A percentile compares a stretch with the other conserved stretches of the same genome.
phyloP scores from a whole-genome alignment of 1,284 basidiomycete genomes.

The Athelia psychrophila region DNA sequence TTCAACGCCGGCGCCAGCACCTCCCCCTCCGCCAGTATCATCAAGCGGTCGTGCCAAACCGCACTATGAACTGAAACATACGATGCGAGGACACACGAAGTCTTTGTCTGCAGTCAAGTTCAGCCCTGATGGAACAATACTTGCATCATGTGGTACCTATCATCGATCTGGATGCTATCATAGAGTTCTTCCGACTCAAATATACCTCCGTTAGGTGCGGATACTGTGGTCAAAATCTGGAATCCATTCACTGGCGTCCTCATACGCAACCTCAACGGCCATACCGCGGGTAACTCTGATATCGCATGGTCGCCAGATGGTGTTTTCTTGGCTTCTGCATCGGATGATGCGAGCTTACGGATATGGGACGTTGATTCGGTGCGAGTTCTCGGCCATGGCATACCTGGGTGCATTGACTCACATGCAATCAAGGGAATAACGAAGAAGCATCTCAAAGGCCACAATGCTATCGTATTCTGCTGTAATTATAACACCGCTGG shows the following conservation, averaged over 20 bases:
- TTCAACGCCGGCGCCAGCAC: conserved; percentile 17
- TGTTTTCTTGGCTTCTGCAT: conserved; percentile 81
- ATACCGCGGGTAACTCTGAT: conserved; percentile 85
- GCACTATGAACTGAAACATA: conserved; percentile 67
- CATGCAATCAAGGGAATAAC: conserved; percentile 53
- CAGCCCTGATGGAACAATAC: conserved; percentile 74
- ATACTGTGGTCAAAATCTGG: conserved; percentile 79
- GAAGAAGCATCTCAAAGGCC: conserved; percentile 70
- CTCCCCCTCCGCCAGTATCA: conserved; percentile 25
- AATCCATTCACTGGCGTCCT: conserved; percentile 74
- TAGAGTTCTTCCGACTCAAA: neutral
- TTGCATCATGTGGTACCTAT: conserved; percentile 75
- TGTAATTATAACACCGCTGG: conserved; percentile 88
- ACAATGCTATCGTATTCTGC: conserved; percentile 89
- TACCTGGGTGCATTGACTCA: conserved; percentile 2
- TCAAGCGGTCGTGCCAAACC: conserved; percentile 48
- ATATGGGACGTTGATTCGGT: conserved; percentile 86
- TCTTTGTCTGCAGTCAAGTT: conserved; percentile 84
- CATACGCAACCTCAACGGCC: conserved; percentile 68
- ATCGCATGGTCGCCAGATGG: conserved; percentile 86
- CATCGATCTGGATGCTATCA: conserved; percentile 4
- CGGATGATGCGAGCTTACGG: conserved; percentile 83
- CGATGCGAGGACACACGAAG: conserved; percentile 67
- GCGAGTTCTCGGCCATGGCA: conserved; percentile 21
- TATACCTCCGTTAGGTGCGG: conserved; percentile 52